A percentile compares a stretch with the other conserved stretches of the same genome.
These are phyloP conservation scores for Polysphondylium violaceum DNA, from an alignment of 78 protist genomes.

Conservation along the genomic window DNA sequence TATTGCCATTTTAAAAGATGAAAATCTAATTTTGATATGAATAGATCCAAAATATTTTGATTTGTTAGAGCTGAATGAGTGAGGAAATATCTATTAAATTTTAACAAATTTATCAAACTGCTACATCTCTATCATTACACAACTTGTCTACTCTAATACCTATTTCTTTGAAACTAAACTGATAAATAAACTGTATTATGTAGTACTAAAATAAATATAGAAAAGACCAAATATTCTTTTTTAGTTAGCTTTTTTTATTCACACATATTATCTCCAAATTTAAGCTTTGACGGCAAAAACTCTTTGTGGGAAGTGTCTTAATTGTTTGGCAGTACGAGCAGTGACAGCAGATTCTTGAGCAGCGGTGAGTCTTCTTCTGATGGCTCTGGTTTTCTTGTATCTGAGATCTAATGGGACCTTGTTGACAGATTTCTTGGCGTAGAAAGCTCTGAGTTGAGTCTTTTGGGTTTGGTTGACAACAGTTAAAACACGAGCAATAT, in stretches of 20 bases:
- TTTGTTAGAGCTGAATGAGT: too few relatives aligned
- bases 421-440: conserved; percentile 5
- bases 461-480: conserved; percentile 66
- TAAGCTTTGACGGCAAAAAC: conserved; percentile 78
- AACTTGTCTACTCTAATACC: too few relatives aligned
- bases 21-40: too few relatives aligned
- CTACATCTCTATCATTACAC: too few relatives aligned
- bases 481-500: conserved; percentile 70
- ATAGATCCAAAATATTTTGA: too few relatives aligned
- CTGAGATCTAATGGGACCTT: conserved; percentile 68
- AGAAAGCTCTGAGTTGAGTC: conserved; percentile 50
- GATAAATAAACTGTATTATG: too few relatives aligned
- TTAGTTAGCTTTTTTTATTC: not conserved
- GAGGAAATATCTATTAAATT: too few relatives aligned
- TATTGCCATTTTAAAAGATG: too few relatives aligned
- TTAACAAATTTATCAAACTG: too few relatives aligned
- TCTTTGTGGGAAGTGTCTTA: conserved; percentile 45
- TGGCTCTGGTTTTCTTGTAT: conserved; percentile 70
- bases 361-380: conserved; percentile 63
- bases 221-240: too few relatives aligned
- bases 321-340: conserved; percentile 6
- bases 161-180: too few relatives aligned
- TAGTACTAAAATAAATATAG: too few relatives aligned
- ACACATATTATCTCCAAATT: not conserved
- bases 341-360: conserved; percentile 45